A percentile compares a stretch with the other conserved stretches of the same genome.
These are phyloP conservation scores for Ogataea sp. DNA, from an alignment of 805 yeast species.

Conservation along the genomic window DNA sequence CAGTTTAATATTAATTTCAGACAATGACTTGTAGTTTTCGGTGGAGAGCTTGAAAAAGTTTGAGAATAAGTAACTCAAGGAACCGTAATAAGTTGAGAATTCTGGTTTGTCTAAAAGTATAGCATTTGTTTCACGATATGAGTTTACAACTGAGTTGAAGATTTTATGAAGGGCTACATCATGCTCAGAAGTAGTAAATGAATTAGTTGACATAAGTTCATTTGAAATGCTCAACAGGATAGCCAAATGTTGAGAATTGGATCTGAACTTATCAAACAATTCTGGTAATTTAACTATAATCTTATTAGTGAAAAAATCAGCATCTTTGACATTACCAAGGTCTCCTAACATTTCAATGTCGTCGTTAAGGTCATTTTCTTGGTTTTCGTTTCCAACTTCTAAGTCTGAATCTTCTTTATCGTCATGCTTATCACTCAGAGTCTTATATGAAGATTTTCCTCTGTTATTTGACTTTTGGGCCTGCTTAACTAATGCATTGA, in stretches of 20 bases:
- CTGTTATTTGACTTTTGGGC: constrained; percentile 3
- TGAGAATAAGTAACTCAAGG: constrained; percentile 12
- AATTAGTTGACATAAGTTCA: constrained; percentile 8
- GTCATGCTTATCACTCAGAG: neutral
- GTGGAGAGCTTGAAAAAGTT: constrained; percentile 10
- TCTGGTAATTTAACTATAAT: constrained; percentile 8
- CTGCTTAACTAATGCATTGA: neutral
- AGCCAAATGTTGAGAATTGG: constrained; percentile 5
- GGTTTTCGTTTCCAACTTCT: neutral
- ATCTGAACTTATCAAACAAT: constrained; percentile 12
- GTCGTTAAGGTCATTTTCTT: constrained; percentile 1
- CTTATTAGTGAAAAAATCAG: constrained; percentile 10
- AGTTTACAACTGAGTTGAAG: constrained; percentile 7
- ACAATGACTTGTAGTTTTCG: constrained; percentile 2
- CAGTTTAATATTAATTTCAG: constrained; percentile 11
- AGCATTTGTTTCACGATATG: constrained; percentile 16
- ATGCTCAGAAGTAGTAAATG: constrained; percentile 12
- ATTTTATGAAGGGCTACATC: constrained; percentile 4
- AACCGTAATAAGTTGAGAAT: constrained; percentile 10
- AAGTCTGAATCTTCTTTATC: neutral
- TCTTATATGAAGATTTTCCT: neutral
- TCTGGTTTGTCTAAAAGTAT: constrained; percentile 2
- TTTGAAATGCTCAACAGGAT: constrained; percentile 6
- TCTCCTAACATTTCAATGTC: constrained; percentile 3
- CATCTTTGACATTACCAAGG: constrained; percentile 7